A percentile compares a stretch with the other conserved stretches of the same genome.
phyloP scores from a whole-genome alignment of 2,329 filamentous ascomycete genomes.

The Metarhizium brunneum region DNA sequence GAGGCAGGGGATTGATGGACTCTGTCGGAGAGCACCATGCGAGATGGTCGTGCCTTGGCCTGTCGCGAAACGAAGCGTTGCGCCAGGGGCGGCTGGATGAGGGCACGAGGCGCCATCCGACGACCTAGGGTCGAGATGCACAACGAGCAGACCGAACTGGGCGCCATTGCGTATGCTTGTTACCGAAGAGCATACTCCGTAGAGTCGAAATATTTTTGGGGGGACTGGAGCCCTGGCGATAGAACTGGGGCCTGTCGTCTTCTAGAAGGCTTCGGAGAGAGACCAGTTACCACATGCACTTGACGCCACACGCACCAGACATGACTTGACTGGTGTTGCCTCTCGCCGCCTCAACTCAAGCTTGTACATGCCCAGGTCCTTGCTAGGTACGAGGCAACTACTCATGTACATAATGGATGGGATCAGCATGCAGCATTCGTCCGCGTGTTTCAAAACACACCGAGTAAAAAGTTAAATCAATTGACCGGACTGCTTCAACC shows the following conservation, averaged over 20 bases:
- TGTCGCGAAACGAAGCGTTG: conserved; percentile 27
- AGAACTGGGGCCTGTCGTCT: neutral
- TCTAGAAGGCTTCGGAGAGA: neutral
- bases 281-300: too few species aligned
- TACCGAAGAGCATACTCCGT: neutral
- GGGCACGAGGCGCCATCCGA: conserved; percentile 7
- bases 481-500: too few species aligned
- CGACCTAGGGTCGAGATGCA: conserved; percentile 9
- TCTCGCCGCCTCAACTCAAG: too few species aligned
- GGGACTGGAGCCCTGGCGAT: neutral
- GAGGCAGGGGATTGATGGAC: conserved; percentile 33
- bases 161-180: conserved; percentile 6
- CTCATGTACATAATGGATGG: too few species aligned
- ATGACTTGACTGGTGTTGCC: too few species aligned
- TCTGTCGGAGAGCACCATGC: conserved; percentile 48
- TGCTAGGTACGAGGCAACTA: too few species aligned
- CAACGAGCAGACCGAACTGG: conserved; percentile 10
- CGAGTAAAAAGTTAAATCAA: too few species aligned
- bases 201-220: too few species aligned
- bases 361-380: too few species aligned
- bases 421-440: too few species aligned
- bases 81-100: conserved; percentile 22
- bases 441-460: too few species aligned
- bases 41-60: conserved; percentile 34
- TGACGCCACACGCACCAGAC: too few species aligned